Evolutionary conservation across 805 yeast genomes (phyloP), one percentile per base, ranked within the genome.

Genomic region (Wickerhamomyces tratensis): DNA sequence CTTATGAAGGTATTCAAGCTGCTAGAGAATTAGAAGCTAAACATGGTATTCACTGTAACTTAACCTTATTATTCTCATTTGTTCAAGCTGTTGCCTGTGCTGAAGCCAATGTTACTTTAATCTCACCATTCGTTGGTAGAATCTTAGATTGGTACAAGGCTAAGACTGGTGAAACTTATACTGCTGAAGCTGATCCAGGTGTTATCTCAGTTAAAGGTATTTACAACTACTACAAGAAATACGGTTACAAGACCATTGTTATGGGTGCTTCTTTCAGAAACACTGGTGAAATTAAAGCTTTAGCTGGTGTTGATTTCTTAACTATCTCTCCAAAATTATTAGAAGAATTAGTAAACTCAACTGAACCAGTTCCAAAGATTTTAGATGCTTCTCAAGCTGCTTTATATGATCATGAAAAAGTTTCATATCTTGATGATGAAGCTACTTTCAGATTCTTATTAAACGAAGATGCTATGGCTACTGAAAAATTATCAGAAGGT

Each of bases 241-340:
- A 68, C 69, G 91, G 82, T 57, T 93, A 93, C 81, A 77, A 91
- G 59, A 93, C 99, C 66, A 89, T 93, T 63, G 98, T 93, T 62
- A 93, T 93, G 99, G 99, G 98, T 70, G 99, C 99, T 47, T 91
- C 98, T 46, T 91, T 93, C 88, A 91, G 99, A 81, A 93, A 89
- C 76, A 68, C 72, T 49, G 96, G 88, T 55, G 98, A 91, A 74
- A 86, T 93, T 70, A 83, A 82, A 69, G 96, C 94, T 57, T 76
- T 93, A 58, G 97, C 98, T 46, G 99, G 99, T 67, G 82, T 86
- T 62, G 99, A 93, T 67, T 88, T 72, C 79, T 76, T 93, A 70
- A 93, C 99, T 63, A 88, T 93, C 59, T 76, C 98, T 57, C 98
- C 98, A 64, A 77, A 75, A 62, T 75, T 93, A 59, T 80, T 93